Conservation (phyloP, 257 asterid species). For the Solanum sejunctum region DNA sequence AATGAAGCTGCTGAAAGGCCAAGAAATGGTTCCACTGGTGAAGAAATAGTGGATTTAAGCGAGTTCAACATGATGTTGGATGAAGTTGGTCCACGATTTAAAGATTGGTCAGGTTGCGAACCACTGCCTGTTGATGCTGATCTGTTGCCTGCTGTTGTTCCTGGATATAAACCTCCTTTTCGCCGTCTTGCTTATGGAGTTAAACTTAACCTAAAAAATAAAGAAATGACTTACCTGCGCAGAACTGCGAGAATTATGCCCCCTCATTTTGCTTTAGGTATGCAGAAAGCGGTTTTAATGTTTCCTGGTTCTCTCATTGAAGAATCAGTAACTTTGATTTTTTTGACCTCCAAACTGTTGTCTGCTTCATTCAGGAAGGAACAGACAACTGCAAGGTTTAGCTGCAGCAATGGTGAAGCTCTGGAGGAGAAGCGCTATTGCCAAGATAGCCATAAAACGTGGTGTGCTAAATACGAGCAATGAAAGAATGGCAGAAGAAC, state of each 20-base stretch:
- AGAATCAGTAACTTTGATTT: neutral
- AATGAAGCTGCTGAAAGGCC: constrained; percentile 20
- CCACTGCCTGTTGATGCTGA: constrained; percentile 96
- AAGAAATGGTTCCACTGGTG: constrained; percentile 4
- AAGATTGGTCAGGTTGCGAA: constrained; percentile 78
- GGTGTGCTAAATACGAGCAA: constrained; percentile 74
- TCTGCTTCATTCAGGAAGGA: constrained; percentile 46
- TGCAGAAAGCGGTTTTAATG: neutral
- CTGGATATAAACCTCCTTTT: constrained; percentile 61
- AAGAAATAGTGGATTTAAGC: constrained; percentile 43
- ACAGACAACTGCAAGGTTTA: constrained; percentile 76
- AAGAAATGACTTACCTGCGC: constrained; percentile 68
- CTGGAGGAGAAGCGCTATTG: constrained; percentile 76
- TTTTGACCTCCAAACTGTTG: neutral
- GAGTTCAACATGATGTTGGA: constrained; percentile 54
- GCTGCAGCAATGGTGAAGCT: constrained; percentile 80
- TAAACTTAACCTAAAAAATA: constrained; percentile 35
- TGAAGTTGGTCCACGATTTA: constrained; percentile 76
- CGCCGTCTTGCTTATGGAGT: constrained; percentile 65
- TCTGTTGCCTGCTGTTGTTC: constrained; percentile 57
- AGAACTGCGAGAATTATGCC: constrained; percentile 58
- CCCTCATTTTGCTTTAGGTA: constrained; percentile 94
- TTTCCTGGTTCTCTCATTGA: neutral
- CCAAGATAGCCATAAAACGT: constrained; percentile 82
- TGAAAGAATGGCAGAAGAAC: constrained; percentile 93